Evolutionary conservation across 305 asterid species (phyloP).

Genomic region (Solanum hybrid): DNA sequence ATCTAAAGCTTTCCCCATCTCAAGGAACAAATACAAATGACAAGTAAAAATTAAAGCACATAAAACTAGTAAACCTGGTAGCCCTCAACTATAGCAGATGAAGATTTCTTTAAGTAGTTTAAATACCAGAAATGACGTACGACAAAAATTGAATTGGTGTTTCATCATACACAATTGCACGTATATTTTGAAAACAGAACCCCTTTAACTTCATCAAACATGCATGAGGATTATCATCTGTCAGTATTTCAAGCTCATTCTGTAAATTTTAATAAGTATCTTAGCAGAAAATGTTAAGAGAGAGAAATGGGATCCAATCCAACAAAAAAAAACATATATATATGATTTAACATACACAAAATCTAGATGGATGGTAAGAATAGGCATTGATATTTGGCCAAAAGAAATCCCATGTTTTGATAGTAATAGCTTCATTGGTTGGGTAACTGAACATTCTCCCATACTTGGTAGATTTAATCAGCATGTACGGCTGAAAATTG

Average conservation of each 20-base stretch:
- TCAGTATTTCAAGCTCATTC: background rate
- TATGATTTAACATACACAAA: background rate
- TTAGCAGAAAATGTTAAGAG: background rate
- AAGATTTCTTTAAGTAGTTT: background rate
- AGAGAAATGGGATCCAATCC: background rate
- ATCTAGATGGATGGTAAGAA: background rate
- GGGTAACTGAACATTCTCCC: background rate
- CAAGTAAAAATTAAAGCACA: background rate
- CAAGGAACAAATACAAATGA: background rate
- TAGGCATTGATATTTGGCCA: background rate
- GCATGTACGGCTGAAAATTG: background rate
- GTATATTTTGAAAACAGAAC: background rate
- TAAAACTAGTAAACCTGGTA: background rate
- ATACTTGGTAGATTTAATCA: background rate
- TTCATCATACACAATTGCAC: background rate
- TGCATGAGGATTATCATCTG: background rate
- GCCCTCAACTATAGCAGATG: background rate
- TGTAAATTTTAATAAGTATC: background rate
- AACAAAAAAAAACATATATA: no score
- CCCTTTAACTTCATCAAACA: background rate
- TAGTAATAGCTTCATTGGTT: background rate
- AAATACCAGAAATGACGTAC: background rate
- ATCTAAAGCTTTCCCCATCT: background rate
- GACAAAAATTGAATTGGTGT: background rate
- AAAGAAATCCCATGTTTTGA: background rate